These are phyloP conservation scores for Aristolochia contorta DNA, from an alignment of 164 flowering plant species.

Conservation along the genomic window DNA sequence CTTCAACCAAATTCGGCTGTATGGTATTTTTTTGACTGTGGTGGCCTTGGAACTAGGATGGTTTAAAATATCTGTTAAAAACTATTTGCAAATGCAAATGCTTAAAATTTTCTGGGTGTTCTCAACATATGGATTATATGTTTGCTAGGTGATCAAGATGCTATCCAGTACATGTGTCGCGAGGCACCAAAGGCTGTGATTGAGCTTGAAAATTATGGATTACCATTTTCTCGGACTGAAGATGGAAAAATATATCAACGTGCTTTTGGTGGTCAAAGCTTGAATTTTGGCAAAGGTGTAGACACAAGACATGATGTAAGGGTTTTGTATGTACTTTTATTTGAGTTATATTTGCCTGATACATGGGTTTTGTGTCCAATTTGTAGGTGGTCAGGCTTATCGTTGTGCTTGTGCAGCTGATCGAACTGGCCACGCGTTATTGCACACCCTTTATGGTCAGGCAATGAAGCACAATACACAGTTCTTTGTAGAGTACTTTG, in stretches of 20 bases:
- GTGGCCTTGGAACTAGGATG: background rate
- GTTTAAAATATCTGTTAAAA: background rate
- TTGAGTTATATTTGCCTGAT: no score
- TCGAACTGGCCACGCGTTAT: conserved; percentile 92
- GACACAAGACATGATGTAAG: no score
- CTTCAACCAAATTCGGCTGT: background rate
- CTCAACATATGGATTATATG: background rate
- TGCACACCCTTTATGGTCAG: conserved; percentile 95
- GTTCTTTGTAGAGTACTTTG: conserved; percentile 95
- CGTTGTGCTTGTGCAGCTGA: conserved; percentile 99
- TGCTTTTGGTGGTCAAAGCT: conserved; percentile 98
- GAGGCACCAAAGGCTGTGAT: conserved; percentile 99
- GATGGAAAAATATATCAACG: conserved; percentile 97
- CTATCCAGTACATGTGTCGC: conserved; percentile 97
- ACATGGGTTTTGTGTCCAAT: no score
- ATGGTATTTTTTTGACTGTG: background rate
- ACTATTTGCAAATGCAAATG: no score
- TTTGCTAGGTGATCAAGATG: conserved; percentile 85
- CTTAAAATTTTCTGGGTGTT: background rate
- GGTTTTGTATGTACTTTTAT: no score
- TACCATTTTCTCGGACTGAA: conserved; percentile 97
- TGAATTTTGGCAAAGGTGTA: conserved; percentile 91
- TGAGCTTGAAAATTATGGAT: conserved; percentile 95
- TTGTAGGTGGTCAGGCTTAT: conserved; percentile 94
- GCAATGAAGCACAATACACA: conserved; percentile 98